phyloP scores from a whole-genome alignment of 1,284 basidiomycete species.

The Leucoagaricus sp. region DNA sequence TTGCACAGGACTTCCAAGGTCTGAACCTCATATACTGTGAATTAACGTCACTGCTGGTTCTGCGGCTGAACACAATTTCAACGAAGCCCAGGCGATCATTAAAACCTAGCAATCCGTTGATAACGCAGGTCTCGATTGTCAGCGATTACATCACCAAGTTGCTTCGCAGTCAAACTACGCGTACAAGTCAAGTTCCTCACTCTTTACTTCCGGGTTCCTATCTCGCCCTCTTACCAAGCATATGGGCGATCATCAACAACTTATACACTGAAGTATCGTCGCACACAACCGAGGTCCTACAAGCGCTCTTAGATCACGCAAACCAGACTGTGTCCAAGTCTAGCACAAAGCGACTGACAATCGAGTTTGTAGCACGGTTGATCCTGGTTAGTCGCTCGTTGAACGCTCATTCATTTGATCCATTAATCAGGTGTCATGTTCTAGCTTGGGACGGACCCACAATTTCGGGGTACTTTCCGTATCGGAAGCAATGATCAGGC shows the following conservation, averaged over 20 bases:
- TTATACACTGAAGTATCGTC: conserved; percentile 8
- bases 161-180: conserved; percentile 57
- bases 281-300: conserved; percentile 40
- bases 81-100: conserved; percentile 15
- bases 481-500: conserved; percentile 34
- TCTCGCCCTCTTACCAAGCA: conserved; percentile 72
- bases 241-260: conserved; percentile 79
- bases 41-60: conserved; percentile 62
- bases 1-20: conserved; percentile 54
- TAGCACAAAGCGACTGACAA: conserved; percentile 59
- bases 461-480: conserved; percentile 55
- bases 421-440: conserved; percentile 12
- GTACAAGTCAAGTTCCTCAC: conserved; percentile 18
- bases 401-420: not conserved
- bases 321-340: conserved; percentile 56
- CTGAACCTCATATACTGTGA: conserved; percentile 79
- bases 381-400: conserved; percentile 52
- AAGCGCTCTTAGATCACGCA: conserved; percentile 60
- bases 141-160: conserved; percentile 70
- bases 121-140: conserved; percentile 54
- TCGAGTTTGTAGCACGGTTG: conserved; percentile 73
- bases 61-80: conserved; percentile 38
- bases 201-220: conserved; percentile 47
- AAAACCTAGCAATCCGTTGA: conserved; percentile 26
- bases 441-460: conserved; percentile 63